Evolutionary conservation across 192 early-diverging fungal genomes (phyloP).

Genomic region (Mortierella alpina): DNA sequence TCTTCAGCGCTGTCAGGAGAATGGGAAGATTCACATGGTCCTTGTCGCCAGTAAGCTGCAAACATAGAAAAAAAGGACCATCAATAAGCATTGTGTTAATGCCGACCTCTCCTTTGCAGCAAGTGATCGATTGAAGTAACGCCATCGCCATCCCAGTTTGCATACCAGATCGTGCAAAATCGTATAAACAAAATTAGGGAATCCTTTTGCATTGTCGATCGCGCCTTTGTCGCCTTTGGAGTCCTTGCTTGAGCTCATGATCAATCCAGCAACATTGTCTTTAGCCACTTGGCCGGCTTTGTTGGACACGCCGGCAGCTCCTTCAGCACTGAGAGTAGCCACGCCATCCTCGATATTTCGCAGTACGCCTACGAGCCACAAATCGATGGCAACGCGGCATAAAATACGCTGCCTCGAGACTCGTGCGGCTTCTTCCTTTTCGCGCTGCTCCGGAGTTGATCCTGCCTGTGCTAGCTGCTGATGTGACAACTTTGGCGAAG

Average conservation of each 20-base stretch:
- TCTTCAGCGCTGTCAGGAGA: slow-evolving; percentile 63
- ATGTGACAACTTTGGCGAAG: slow-evolving; percentile 59
- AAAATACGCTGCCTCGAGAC: slow-evolving; percentile 72
- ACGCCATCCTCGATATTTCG: slow-evolving; percentile 73
- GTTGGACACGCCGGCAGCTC: slow-evolving; percentile 31
- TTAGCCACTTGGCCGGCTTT: slow-evolving; percentile 56
- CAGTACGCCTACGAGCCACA: slow-evolving; percentile 85
- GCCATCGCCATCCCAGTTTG: background rate
- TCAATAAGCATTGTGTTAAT: background rate
- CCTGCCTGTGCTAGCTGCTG: slow-evolving; percentile 63
- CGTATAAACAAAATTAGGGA: slow-evolving; percentile 62
- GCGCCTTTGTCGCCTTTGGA: slow-evolving; percentile 10
- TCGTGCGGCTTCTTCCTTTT: slow-evolving; percentile 85
- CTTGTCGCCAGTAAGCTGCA: slow-evolving; percentile 58
- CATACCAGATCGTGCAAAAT: slow-evolving; percentile 65
- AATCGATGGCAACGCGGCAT: slow-evolving; percentile 81
- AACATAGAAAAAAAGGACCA: background rate
- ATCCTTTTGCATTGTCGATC: slow-evolving; percentile 37
- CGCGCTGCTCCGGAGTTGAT: slow-evolving; percentile 80
- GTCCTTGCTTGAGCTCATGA: slow-evolving; percentile 32
- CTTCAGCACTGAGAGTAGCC: slow-evolving; percentile 56
- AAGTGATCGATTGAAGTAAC: background rate
- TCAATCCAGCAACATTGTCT: slow-evolving; percentile 61
- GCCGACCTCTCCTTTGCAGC: background rate
- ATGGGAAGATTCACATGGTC: slow-evolving; percentile 67